Conservation (phyloP, 805 yeast genomes). For the Candida caryicola region DNA sequence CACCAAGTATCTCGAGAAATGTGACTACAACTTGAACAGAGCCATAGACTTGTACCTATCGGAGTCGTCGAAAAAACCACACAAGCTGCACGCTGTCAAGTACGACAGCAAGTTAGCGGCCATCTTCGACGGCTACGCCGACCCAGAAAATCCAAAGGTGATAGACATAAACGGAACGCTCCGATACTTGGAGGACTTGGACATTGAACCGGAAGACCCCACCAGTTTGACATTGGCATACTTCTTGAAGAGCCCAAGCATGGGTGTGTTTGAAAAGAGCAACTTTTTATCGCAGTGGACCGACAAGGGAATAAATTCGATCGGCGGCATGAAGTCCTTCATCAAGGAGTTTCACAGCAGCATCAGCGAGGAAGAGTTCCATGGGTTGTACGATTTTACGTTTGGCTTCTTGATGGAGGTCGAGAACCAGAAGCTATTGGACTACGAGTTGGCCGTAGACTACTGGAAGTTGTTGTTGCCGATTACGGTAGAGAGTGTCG, state of each 20-base stretch:
- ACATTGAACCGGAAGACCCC: constrained; percentile 71
- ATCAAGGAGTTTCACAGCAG: constrained; percentile 15
- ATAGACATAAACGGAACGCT: constrained; percentile 83
- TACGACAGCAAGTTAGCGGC: constrained; percentile 20
- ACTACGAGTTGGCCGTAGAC: constrained; percentile 59
- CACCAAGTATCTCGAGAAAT: constrained; percentile 29
- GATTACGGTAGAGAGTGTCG: constrained; percentile 4
- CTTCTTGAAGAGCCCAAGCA: constrained; percentile 60
- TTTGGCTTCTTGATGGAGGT: constrained; percentile 64
- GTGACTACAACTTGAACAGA: constrained; percentile 26
- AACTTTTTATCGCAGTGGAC: constrained; percentile 62
- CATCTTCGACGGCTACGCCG: constrained; percentile 34
- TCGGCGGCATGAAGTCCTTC: constrained; percentile 46
- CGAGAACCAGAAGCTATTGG: constrained; percentile 51
- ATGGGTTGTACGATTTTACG: constrained; percentile 64
- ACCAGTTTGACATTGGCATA: constrained; percentile 69
- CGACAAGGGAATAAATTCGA: constrained; percentile 22
- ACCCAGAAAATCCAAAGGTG: constrained; percentile 24
- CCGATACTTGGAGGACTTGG: constrained; percentile 61
- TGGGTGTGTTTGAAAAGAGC: constrained; percentile 56
- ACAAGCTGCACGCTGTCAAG: constrained; percentile 2
- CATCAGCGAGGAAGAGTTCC: constrained; percentile 37
- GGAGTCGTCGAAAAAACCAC: constrained; percentile 2
- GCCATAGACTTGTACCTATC: constrained; percentile 32
- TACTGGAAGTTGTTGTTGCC: constrained; percentile 74